Percentiles rank a stretch among this genome's conserved stretches.
Evolutionary conservation across 768 basidiomycete genomes (phyloP).

Genomic region (Xanthoconium stramineum): DNA sequence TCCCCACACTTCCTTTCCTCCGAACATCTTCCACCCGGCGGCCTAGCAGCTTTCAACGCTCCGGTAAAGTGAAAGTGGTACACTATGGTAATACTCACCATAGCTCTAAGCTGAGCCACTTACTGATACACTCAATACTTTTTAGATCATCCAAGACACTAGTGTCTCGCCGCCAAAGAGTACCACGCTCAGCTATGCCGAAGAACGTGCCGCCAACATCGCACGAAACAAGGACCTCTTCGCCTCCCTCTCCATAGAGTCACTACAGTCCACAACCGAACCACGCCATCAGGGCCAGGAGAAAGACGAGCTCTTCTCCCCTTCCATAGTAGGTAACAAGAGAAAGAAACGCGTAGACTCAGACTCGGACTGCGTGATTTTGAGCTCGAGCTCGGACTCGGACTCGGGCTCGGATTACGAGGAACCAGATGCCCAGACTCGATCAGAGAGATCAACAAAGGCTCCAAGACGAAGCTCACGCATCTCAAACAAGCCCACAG

Average conservation of each 20-base stretch:
- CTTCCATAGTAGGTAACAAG: slow-evolving; percentile 33
- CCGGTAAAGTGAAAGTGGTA: no score
- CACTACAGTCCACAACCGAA: no score
- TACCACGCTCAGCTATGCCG: slow-evolving; percentile 28
- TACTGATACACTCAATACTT: no score
- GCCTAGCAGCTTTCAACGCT: no score
- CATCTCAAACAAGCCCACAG: slow-evolving; percentile 54
- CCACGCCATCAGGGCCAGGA: no score
- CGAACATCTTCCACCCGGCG: no score
- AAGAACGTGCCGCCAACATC: slow-evolving; percentile 29
- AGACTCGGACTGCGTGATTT: slow-evolving; percentile 17
- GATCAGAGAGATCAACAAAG: slow-evolving; percentile 2
- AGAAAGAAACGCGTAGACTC: slow-evolving; percentile 34
- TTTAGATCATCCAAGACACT: no score
- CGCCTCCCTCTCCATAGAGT: neutral
- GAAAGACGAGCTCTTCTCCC: neutral
- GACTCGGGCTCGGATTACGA: slow-evolving; percentile 19
- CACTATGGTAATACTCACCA: no score
- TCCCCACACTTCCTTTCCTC: no score
- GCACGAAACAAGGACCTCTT: slow-evolving; percentile 46
- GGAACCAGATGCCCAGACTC: slow-evolving; percentile 15
- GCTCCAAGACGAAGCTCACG: slow-evolving; percentile 46
- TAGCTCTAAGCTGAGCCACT: no score
- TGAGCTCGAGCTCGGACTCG: no score
- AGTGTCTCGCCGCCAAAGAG: no score